A percentile compares a stretch with the other conserved stretches of the same genome.
These are phyloP conservation scores for Agaricales sp. DNA, from an alignment of 1,284 basidiomycete species.

Conservation along the genomic window DNA sequence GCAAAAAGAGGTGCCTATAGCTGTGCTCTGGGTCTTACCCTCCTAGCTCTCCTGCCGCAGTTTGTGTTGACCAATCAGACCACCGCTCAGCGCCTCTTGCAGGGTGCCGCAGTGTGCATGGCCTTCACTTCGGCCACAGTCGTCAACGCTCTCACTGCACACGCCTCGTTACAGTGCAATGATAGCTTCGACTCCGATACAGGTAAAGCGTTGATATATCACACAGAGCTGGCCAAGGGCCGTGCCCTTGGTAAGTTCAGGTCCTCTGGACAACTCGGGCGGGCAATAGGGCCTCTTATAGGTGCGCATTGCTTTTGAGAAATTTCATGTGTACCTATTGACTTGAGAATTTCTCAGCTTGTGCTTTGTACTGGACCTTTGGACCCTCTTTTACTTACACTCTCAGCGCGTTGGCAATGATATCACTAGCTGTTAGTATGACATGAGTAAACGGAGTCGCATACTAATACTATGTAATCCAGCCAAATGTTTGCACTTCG, in stretches of 20 bases:
- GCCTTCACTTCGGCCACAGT: conserved; percentile 89
- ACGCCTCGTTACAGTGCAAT: conserved; percentile 81
- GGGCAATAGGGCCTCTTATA: conserved; percentile 80
- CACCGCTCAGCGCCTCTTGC: conserved; percentile 51
- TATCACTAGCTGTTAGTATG: conserved; percentile 43
- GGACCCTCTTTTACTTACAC: conserved; percentile 75
- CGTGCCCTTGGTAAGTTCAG: conserved; percentile 77
- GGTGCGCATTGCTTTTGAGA: conserved; percentile 35
- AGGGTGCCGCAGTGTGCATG: conserved; percentile 68
- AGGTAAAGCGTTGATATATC: conserved; percentile 40
- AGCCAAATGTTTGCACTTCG: too few relatives aligned
- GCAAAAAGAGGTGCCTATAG: conserved; percentile 66
- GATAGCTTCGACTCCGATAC: conserved; percentile 49
- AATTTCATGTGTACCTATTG: conserved; percentile 5
- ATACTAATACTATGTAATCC: too few relatives aligned
- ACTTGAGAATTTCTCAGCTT: conserved; percentile 45
- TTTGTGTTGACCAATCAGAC: conserved; percentile 32
- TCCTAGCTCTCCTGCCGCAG: conserved; percentile 61
- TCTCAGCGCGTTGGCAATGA: conserved; percentile 55
- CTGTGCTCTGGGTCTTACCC: conserved; percentile 58
- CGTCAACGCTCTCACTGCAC: conserved; percentile 80
- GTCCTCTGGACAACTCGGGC: conserved; percentile 81
- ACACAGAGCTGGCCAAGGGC: conserved; percentile 72
- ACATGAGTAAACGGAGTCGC: too few relatives aligned
- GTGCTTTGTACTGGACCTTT: conserved; percentile 80